Base-by-base conservation (phyloP, 2,329 filamentous ascomycete genomes). In the Penicillium sp. region DNA sequence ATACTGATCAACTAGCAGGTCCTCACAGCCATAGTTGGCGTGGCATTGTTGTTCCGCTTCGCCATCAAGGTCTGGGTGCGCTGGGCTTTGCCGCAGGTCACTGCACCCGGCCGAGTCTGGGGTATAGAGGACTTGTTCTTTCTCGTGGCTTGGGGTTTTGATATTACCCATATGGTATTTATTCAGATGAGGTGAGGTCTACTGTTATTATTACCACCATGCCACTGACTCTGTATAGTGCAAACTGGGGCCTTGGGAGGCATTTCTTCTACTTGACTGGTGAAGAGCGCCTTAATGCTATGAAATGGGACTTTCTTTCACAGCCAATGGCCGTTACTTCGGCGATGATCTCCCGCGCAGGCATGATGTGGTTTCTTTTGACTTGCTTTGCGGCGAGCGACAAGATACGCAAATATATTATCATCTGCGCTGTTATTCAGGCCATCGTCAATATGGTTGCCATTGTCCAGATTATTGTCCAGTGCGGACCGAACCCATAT, bases 301-400 rank as follows among this genome's bases (percentile, higher is more conserved):
- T 74, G 64, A 72, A 64, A 56, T 61, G 55, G 43, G 60, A 61
- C 19, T 61, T 61, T 22, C 53, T 61, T 14, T 58, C 55, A 4
- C 63, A 71, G 63, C 62, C 63, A 3, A 37, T 66, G 25, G 63
- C 69, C 8, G 68, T 74, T 5, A 33, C 66, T 11, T 69, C 71
- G 1, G 65, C 69, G 2, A 73, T 73, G 70, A 53, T 71, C 31
- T 73, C 69, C 5, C 62, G 71, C 3, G 65, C 71, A 7, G 70
- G 70, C 19, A 73, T 74, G 66, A 73, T 71, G 62, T 70, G 69
- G 64, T 73, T 73, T 36, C 60, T 74, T 5, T 62, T 69, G 53
- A 70, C 62, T 2, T 74, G 71, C 45, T 74, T 73, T 38, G 63
- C 65, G 9, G 63, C 66, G 10, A 70, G 64, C 30, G 65, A 72